A percentile compares a stretch with the other conserved stretches of the same genome.
Evolutionary conservation across 495 filamentous ascomycete species (phyloP).

Genomic region (Acidiella bohemica): DNA sequence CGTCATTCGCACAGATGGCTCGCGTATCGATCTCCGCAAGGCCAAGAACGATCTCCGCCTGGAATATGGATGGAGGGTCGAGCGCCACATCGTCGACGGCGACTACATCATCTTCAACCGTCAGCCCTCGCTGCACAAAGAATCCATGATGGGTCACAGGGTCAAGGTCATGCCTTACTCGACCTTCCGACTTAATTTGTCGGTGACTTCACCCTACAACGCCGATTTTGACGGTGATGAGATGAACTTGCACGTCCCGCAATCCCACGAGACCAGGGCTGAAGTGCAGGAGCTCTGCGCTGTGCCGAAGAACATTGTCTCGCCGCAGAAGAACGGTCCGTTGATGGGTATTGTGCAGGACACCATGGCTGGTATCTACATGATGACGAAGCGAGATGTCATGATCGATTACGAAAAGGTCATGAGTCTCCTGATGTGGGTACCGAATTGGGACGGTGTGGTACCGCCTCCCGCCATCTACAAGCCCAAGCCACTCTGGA

Average conservation of each 20-base stretch:
- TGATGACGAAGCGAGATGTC: slow-evolving; percentile 82
- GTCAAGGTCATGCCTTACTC: slow-evolving; percentile 98
- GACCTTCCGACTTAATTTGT: slow-evolving; percentile 92
- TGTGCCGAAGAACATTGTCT: slow-evolving; percentile 95
- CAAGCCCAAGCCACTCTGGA: slow-evolving; percentile 87
- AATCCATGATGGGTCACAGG: slow-evolving; percentile 99
- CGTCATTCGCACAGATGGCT: slow-evolving; percentile 81
- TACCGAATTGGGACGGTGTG: slow-evolving; percentile 91
- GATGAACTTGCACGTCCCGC: slow-evolving; percentile 99
- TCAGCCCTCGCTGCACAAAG: slow-evolving; percentile 96
- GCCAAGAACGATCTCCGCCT: slow-evolving; percentile 74
- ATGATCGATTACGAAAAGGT: slow-evolving; percentile 82
- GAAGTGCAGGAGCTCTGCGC: slow-evolving; percentile 88
- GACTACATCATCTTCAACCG: slow-evolving; percentile 99
- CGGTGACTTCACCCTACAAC: slow-evolving; percentile 96
- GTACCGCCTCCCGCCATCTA: slow-evolving; percentile 83
- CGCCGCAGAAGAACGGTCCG: slow-evolving; percentile 88
- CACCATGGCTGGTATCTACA: slow-evolving; percentile 90
- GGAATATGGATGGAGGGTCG: slow-evolving; percentile 96
- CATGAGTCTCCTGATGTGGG: slow-evolving; percentile 94
- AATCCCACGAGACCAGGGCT: slow-evolving; percentile 87
- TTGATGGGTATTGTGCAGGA: slow-evolving; percentile 99
- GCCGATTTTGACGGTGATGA: slow-evolving; percentile 99
- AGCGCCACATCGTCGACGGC: slow-evolving; percentile 86
- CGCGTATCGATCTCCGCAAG: slow-evolving; percentile 85